Base-by-base conservation (phyloP, 2,329 filamentous ascomycete genomes). In the Botrytis fragariae region DNA sequence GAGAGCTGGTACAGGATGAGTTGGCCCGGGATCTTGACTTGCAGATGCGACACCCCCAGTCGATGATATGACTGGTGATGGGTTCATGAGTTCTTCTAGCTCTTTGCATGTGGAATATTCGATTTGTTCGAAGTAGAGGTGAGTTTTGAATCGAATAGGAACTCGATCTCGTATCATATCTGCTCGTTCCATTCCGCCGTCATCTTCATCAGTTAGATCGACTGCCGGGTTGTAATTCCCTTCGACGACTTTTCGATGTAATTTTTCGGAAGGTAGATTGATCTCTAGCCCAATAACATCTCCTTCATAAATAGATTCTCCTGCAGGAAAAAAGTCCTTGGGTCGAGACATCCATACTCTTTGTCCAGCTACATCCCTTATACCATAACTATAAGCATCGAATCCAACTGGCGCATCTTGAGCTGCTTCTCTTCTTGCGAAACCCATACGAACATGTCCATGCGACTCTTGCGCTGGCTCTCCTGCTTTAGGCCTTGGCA, bases 261-360 rank as follows among this genome's bases (percentile, higher is more conserved):
- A 84, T 4, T 89, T 87, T 74, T 98, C 89, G 0, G 94, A 93
- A 0, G 96, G 96, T 1, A 99, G 88, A 76, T 92, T 93, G 75
- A 98, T 97, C 82, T 98, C 94, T 61, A 99, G 85, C 6, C 96
- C 96, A 73, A 99, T 93, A 16, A 99, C 93, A 82, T 99, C 96
- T 62, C 95, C 96, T 82, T 97, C 94, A 62, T 88, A 87, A 69
- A 98, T 90, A 72, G 94, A 89, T 81, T 95, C 92, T 64, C 91
- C 91, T 1, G 91, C 87, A 0, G 91, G 90, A 75, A 95, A 95
- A 82, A 97, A 95, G 77, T 95, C 92, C 80, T 94, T 94, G n/a
- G 95, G 94, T 67, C 95, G 90, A 76, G 95, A 98, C 85, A 96
- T 94, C 84, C 96, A 94, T 71, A 97, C 93, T 75, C 95, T 95